phyloP scores from a whole-genome alignment of 1,284 basidiomycete species.

The Phlebopus sp. region DNA sequence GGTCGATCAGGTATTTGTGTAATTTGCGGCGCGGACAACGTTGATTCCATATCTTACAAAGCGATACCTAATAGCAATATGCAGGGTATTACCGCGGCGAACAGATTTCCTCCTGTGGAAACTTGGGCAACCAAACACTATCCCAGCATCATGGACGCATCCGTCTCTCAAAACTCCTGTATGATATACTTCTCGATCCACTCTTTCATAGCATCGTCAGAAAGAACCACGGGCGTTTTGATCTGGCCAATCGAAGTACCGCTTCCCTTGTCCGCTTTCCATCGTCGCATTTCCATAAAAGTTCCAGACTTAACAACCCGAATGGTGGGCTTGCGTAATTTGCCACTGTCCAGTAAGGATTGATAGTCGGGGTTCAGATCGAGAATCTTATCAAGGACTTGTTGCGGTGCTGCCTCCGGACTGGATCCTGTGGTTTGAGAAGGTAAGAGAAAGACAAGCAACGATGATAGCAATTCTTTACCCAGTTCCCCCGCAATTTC shows the following conservation, averaged over 20 bases:
- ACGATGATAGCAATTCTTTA: not conserved
- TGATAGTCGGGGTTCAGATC: slow-evolving; percentile 1
- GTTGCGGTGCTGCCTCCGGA: not conserved
- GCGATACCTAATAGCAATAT: too few species aligned
- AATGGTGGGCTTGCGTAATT: slow-evolving; percentile 12
- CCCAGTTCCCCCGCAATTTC: slow-evolving; percentile 11
- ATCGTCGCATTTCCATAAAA: not conserved
- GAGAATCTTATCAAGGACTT: slow-evolving; percentile 7
- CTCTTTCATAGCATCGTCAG: not conserved
- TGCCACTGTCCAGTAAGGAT: not conserved
- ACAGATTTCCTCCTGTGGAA: too few species aligned
- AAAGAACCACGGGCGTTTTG: slow-evolving; percentile 1
- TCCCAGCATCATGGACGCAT: too few species aligned
- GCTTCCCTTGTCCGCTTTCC: not conserved
- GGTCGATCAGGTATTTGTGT: too few species aligned
- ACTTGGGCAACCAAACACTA: too few species aligned
- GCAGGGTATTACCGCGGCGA: too few species aligned
- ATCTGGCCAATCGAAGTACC: not conserved
- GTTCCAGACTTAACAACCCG: slow-evolving; percentile 10
- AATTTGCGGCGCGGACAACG: too few species aligned
- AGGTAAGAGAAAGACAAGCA: too few species aligned
- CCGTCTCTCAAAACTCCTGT: too few species aligned
- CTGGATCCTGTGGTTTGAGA: slow-evolving; percentile 2
- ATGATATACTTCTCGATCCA: too few species aligned
- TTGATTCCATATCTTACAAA: too few species aligned